Conservation (phyloP, 2,329 filamentous ascomycete genomes). For the Lasiodiplodia sp. region DNA sequence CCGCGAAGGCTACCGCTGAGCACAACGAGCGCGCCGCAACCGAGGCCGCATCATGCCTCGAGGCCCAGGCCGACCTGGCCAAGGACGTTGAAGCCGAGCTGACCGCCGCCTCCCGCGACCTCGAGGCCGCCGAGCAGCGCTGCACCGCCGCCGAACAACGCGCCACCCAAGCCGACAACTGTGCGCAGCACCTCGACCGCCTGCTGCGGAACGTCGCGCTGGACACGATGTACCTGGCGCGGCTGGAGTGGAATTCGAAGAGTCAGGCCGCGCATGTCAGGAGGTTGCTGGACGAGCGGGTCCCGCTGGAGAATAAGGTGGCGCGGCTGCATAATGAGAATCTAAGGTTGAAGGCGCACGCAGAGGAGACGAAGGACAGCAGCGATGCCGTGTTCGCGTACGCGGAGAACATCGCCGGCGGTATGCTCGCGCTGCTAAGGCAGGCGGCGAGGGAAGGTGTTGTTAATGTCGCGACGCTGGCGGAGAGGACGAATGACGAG, state of each 20-base stretch:
- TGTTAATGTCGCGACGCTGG: background rate
- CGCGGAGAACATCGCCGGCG: background rate
- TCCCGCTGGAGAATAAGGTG: background rate
- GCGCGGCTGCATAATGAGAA: background rate
- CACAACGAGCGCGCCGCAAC: background rate
- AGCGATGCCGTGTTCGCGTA: background rate
- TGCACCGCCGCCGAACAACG: too few relatives aligned
- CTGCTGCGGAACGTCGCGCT: background rate
- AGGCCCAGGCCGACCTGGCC: background rate
- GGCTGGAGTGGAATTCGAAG: background rate
- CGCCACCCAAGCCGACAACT: too few relatives aligned
- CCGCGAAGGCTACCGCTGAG: background rate
- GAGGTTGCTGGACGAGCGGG: background rate
- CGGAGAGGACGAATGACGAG: background rate
- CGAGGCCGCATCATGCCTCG: background rate
- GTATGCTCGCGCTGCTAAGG: background rate
- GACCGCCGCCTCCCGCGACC: background rate
- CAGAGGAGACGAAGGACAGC: rapidly evolving
- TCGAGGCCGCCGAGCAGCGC: background rate
- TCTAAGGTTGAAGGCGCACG: background rate
- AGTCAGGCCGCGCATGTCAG: background rate
- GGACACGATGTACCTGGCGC: background rate
- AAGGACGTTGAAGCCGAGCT: background rate
- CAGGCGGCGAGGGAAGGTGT: background rate
- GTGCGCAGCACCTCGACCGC: background rate